Percentiles rank a stretch among this genome's conserved stretches.
phyloP scores from a whole-genome alignment of 2,329 filamentous ascomycete species.

The Neofusicoccum umdonicola region DNA sequence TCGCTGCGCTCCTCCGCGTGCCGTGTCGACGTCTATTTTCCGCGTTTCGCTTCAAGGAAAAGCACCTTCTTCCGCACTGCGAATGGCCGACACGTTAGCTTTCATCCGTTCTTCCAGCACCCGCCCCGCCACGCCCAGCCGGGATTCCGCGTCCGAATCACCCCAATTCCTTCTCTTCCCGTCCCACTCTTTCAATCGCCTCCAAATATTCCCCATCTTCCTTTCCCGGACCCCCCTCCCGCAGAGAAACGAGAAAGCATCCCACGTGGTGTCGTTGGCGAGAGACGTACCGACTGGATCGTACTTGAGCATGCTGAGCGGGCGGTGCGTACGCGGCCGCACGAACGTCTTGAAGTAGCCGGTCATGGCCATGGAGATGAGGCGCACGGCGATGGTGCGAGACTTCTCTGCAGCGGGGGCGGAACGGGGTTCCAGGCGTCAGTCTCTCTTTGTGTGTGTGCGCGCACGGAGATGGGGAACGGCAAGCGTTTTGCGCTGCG shows the following conservation, averaged over 20 bases:
- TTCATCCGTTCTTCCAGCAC: not conserved
- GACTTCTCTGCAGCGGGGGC: constrained; percentile 61
- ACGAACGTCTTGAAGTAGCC: constrained; percentile 93
- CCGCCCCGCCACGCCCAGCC: not conserved
- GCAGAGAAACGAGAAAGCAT: too few relatives aligned
- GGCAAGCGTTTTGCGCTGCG: too few relatives aligned
- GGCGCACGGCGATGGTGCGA: constrained; percentile 86
- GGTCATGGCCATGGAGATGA: constrained; percentile 98
- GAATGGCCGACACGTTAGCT: not conserved
- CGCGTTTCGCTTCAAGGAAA: constrained; percentile 90
- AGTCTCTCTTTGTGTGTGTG: too few relatives aligned
- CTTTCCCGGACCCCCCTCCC: too few relatives aligned
- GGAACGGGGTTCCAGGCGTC: too few relatives aligned
- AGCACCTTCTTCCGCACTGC: constrained; percentile 91
- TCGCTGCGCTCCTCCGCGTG: not conserved
- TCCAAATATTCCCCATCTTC: not conserved
- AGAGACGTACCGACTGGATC: constrained; percentile 74
- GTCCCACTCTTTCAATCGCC: too few relatives aligned
- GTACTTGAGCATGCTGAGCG: constrained; percentile 98
- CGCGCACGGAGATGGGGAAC: too few relatives aligned
- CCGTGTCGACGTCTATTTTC: constrained; percentile 41
- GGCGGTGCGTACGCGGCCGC: constrained; percentile 74
- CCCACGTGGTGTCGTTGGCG: too few relatives aligned
- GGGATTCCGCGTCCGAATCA: not conserved
- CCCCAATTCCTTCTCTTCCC: not conserved